These are phyloP conservation scores for Colletotrichum agaves DNA, from an alignment of 2,329 filamentous ascomycete species.

Conservation along the genomic window DNA sequence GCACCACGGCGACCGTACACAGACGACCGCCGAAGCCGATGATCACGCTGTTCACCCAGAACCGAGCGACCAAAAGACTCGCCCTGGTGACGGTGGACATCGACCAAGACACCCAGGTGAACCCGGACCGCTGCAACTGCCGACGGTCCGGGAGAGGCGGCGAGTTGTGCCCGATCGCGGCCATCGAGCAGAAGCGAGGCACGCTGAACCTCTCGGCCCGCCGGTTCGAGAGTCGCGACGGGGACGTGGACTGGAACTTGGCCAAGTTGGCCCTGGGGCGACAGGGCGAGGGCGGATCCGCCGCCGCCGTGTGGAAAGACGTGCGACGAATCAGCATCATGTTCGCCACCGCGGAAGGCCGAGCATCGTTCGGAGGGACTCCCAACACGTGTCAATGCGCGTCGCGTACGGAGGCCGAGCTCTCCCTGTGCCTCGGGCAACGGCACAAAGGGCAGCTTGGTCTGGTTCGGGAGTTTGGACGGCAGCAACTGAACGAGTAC, in stretches of 20 bases:
- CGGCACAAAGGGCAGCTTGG: constrained; percentile 45
- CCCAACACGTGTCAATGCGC: constrained; percentile 44
- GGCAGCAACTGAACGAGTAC: constrained; percentile 40
- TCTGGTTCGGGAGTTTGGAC: constrained; percentile 44
- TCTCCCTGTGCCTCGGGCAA: constrained; percentile 41
- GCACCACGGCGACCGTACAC: constrained; percentile 45
- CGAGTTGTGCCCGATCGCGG: constrained; percentile 24
- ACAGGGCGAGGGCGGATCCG: constrained; percentile 26
- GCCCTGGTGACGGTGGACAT: constrained; percentile 47
- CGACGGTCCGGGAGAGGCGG: constrained; percentile 43
- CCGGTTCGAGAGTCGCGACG: constrained; percentile 41
- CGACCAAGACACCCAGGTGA: constrained; percentile 47
- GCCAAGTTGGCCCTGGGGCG: constrained; percentile 43
- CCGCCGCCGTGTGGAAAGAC: constrained; percentile 40
- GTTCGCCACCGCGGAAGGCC: constrained; percentile 40
- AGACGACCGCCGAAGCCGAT: constrained; percentile 46
- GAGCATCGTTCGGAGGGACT: constrained; percentile 44
- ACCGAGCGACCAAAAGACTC: constrained; percentile 37
- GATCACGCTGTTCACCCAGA: constrained; percentile 48
- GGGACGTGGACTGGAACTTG: constrained; percentile 44
- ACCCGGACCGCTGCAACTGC: constrained; percentile 50
- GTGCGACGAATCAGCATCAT: constrained; percentile 47
- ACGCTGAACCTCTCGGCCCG: constrained; percentile 41
- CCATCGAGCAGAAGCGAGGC: constrained; percentile 44
- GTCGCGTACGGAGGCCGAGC: constrained; percentile 40